Evolutionary conservation across 2,329 filamentous ascomycete species (phyloP), one percentile per base, ranked within the genome.

Genomic region (Uncinocarpus reesii): DNA sequence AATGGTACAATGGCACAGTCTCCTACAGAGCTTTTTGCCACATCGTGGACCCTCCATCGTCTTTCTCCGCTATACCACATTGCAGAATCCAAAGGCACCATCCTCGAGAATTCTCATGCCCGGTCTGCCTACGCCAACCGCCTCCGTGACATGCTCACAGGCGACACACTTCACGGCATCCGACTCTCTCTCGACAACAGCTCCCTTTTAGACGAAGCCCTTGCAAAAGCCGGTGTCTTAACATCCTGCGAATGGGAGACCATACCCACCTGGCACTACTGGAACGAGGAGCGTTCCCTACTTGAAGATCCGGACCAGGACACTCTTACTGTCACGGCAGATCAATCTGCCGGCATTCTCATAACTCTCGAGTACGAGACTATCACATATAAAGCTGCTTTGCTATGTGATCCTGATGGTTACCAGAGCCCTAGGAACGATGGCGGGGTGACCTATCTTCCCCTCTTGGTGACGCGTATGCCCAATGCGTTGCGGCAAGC

Each of bases 41-140:
- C 69, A n/a, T 75, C 73, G 23, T 77, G 73, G 68, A 71, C 63
- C n/a, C 60, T 73, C 43, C 72, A 75, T 57, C 72, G 73, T 53
- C 60, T 76, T 7, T 76, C 74, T 3, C 73, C 73, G n/a, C 67
- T 78, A 32, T 70, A 76, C 57, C 69, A 75, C 55, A 66, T 63
- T 49, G 64, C 65, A 35, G 62, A 68, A 11, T 62, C 57, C 42
- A 57, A 42, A 15, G 18, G 21, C 21, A 15, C 61, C 6, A 58
- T 69, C 23, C 54, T 69, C 41, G 55, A 60, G 47, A 62, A 66
- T 46, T 54, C 56, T 20, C 48, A 56, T 20, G 61, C 64, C 16
- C 60, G 75, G 11, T 65, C 66, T 15, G 61, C 63, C 16, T 74
- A 76, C 54, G 70, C 73, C 29, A 65, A 65, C 45, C 67, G 71